Evolutionary conservation across 805 yeast genomes (phyloP).

Genomic region (Ogataea polymorpha): DNA sequence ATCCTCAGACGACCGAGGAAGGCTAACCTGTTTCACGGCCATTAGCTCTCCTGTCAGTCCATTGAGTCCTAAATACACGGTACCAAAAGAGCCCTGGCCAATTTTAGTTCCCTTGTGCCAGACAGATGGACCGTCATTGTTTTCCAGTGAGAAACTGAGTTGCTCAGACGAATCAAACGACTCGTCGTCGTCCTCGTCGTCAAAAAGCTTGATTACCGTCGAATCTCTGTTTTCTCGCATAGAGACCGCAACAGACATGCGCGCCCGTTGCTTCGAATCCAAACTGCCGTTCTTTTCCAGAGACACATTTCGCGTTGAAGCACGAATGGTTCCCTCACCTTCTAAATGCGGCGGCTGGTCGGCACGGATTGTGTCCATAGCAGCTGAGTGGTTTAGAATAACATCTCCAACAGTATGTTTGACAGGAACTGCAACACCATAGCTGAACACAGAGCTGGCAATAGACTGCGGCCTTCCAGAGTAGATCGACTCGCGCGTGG

Average conservation of each 20-base stretch:
- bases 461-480: constrained; percentile 25
- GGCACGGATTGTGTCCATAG: constrained; percentile 43
- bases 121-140: constrained; percentile 59
- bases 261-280: constrained; percentile 10
- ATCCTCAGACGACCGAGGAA: constrained; percentile 42
- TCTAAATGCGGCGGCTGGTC: constrained; percentile 12
- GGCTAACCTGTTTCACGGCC: constrained; percentile 94
- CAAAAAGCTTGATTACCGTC: constrained; percentile 46
- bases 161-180: constrained; percentile 37
- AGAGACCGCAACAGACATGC: constrained; percentile 23
- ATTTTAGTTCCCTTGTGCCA: constrained; percentile 94
- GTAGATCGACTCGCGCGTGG: constrained; percentile 22
- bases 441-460: constrained; percentile 27
- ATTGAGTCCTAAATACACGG: constrained; percentile 89
- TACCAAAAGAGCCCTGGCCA: constrained; percentile 94
- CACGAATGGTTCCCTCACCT: constrained; percentile 3
- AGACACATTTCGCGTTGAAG: constrained; percentile 3
- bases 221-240: constrained; percentile 25
- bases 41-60: constrained; percentile 89
- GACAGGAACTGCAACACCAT: constrained; percentile 30
- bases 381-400: constrained; percentile 50
- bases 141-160: constrained; percentile 36
- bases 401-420: constrained; percentile 63
- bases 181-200: constrained; percentile 39
- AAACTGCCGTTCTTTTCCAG: constrained; percentile 5